phyloP scores from a whole-genome alignment of 2,329 filamentous ascomycete species.

The Diaporthe australafricana region DNA sequence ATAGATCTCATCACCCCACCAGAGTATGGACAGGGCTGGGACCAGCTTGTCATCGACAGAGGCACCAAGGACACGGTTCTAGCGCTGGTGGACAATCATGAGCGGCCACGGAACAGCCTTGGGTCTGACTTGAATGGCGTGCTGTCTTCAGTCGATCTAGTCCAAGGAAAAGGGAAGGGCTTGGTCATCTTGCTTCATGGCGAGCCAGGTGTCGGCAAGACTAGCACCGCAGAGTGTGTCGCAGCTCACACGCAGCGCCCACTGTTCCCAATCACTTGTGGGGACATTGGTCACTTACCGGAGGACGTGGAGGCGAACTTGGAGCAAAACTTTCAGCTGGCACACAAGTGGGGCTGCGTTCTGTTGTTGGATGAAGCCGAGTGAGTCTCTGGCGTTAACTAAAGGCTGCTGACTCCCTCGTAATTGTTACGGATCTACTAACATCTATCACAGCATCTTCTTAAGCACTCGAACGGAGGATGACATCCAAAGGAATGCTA shows the following conservation, averaged over 20 bases:
- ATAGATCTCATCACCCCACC: too few species aligned
- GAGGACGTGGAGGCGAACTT: conserved; percentile 45
- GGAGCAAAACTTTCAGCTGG: conserved; percentile 40
- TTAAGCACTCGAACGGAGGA: conserved; percentile 40
- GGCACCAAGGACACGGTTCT: too few species aligned
- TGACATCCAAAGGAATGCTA: conserved; percentile 45
- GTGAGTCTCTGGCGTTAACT: too few species aligned
- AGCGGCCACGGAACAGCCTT: too few species aligned
- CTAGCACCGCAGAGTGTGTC: conserved; percentile 5
- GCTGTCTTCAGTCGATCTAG: too few species aligned
- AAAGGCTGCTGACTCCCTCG: too few species aligned
- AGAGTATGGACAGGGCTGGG: too few species aligned
- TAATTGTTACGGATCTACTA: too few species aligned
- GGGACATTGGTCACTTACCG: conserved; percentile 48
- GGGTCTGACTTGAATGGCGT: too few species aligned
- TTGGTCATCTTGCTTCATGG: neutral
- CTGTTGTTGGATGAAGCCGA: conserved; percentile 43
- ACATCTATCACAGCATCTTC: too few species aligned
- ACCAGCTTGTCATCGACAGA: too few species aligned
- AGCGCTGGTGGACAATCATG: too few species aligned
- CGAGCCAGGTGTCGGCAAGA: neutral
- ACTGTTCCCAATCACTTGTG: conserved; percentile 31
- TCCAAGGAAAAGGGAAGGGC: neutral
- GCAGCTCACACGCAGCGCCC: conserved; percentile 8
- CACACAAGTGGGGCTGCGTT: conserved; percentile 41